phyloP scores from a whole-genome alignment of 2,329 filamentous ascomycete species.

The Aureobasidium sp. region DNA sequence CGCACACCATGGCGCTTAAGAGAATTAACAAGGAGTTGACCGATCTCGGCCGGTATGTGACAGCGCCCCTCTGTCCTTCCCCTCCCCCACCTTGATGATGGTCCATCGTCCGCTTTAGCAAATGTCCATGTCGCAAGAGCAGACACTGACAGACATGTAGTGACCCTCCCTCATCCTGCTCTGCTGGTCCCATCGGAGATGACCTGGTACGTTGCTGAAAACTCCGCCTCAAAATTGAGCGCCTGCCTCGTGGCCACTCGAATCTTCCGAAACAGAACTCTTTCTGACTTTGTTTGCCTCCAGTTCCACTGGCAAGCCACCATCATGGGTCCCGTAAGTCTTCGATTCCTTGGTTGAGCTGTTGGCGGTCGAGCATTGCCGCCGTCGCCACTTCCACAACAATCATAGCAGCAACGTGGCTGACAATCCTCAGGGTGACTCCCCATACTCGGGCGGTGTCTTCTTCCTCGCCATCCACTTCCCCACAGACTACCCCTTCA shows the following conservation, averaged over 20 bases:
- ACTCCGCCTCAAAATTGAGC: constrained; percentile 8
- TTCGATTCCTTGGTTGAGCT: background rate
- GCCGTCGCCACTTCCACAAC: constrained; percentile 6
- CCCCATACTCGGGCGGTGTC: constrained; percentile 94
- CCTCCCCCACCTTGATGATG: constrained; percentile 8
- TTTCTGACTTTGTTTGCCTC: constrained; percentile 25
- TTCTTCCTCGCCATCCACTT: constrained; percentile 99
- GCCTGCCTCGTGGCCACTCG: constrained; percentile 11
- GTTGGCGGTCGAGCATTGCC: background rate
- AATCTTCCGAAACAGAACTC: constrained; percentile 15
- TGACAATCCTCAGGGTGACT: constrained; percentile 60
- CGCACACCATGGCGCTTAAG: constrained; percentile 68
- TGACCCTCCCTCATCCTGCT: constrained; percentile 98
- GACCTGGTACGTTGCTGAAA: constrained; percentile 69
- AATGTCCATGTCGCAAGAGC: background rate
- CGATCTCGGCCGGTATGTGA: constrained; percentile 71
- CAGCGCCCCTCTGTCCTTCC: background rate
- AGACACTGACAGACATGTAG: constrained; percentile 43
- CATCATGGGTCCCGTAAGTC: constrained; percentile 96
- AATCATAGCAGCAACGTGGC: background rate
- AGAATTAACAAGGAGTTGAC: constrained; percentile 91
- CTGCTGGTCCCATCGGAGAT: constrained; percentile 91
- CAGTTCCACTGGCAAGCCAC: constrained; percentile 99
- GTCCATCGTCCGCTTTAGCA: background rate
- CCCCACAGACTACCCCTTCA: constrained; percentile 99